phyloP scores from a whole-genome alignment of 2,329 filamentous ascomycete species.

The Zymoseptoria passerinii region DNA sequence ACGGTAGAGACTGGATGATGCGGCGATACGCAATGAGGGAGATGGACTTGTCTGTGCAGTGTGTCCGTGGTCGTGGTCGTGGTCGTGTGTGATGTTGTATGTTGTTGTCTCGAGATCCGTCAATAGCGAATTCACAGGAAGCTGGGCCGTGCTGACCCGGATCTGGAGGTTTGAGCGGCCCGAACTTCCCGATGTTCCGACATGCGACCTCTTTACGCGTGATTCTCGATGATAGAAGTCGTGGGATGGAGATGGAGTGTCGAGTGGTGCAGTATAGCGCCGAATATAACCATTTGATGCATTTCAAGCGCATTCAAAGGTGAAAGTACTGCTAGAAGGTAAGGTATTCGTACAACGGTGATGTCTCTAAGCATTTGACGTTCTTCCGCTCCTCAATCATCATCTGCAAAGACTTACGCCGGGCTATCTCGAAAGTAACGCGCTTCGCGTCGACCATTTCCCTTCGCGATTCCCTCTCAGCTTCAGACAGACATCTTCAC shows the following conservation, averaged over 20 bases:
- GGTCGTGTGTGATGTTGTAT: not conserved
- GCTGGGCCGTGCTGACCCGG: not conserved
- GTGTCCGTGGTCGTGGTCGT: not conserved
- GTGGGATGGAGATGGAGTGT: not conserved
- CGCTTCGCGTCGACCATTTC: not conserved
- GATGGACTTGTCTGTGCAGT: not conserved
- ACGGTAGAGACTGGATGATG: not conserved
- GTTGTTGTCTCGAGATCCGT: not conserved
- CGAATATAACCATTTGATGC: not conserved
- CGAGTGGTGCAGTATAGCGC: not conserved
- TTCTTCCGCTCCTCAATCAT: not conserved
- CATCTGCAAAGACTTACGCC: not conserved
- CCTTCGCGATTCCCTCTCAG: not conserved
- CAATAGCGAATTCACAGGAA: not conserved
- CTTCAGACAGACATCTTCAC: not conserved
- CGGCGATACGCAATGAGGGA: not conserved
- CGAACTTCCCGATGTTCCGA: not conserved
- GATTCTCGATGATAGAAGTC: not conserved
- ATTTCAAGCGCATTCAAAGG: not conserved
- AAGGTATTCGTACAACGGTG: too few species aligned
- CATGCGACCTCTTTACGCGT: slow-evolving; percentile 2
- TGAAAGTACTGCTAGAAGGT: too few species aligned
- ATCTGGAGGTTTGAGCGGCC: not conserved
- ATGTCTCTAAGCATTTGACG: too few species aligned
- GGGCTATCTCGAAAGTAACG: not conserved